Evolutionary conservation across 768 basidiomycete genomes (phyloP), one percentile per base, ranked within the genome.

Genomic region (Suillus hirtellus): DNA sequence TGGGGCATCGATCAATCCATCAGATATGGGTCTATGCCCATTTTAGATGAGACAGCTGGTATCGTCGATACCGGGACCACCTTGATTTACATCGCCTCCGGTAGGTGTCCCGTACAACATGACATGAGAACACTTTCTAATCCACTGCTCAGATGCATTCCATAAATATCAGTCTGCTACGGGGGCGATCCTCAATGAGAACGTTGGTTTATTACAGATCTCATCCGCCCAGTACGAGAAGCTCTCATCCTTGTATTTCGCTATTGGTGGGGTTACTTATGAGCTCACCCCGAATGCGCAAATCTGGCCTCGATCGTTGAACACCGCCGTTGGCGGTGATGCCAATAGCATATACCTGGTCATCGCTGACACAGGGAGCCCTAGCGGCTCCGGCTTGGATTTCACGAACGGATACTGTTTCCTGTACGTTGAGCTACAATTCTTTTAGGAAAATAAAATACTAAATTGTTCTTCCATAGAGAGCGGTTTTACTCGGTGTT

Each of bases 401-500:
- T 74, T 73, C 10, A 44, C 67, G 37, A 56, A 69, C 11, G 69
- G 71, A 4, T 71, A 67, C 44, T 24, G 63, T 50, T 68, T 68
- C 54, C 44, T 71, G 69, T 68, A 50, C 24, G 68, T 82, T 43
- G 86, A 8, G 49, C 24, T 87, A 9, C 34, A 38, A 88, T 77
- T 69, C 40, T 37, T 8, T 7, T 1, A 3, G 14, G 12, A 12
- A 14, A 55, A 38, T 12, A 10, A 37, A 37, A 12, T 21, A 2
- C 11, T 54, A 19, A 55, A 21, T 55, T 11, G 1, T 71, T 70
- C 54, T 27, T 50, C 24, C 12, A 46, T 24, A 71, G 73, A 1
- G 75, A 83, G 66, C 78, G 82, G 27, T 83, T 72, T 72, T 82
- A 81, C 64, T 73, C 73, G 56, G 71, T 82, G 14, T 81, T 68